A percentile compares a stretch with the other conserved stretches of the same genome.
Conservation (phyloP, 2,329 filamentous ascomycete species). For the Neonectria neomacrospora region DNA sequence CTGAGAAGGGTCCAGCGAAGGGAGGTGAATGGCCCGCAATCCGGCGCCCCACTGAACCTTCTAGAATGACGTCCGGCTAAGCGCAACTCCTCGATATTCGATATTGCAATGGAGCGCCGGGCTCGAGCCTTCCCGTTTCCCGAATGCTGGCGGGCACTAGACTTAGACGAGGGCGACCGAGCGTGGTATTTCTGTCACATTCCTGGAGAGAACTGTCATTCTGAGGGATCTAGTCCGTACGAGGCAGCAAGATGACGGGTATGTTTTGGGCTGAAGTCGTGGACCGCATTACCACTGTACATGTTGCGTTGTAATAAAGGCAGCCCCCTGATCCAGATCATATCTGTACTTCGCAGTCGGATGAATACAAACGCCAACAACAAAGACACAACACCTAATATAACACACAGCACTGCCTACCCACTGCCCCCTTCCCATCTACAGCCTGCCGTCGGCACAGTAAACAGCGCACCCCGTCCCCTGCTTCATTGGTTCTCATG, state of each 20-base stretch:
- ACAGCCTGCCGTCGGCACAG: slow-evolving; percentile 24
- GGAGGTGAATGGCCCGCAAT: background rate
- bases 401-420: slow-evolving; percentile 10
- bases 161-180: slow-evolving; percentile 31
- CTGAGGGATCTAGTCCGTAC: background rate
- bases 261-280: background rate
- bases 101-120: slow-evolving; percentile 12
- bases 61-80: slow-evolving; percentile 54
- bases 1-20: background rate
- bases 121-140: slow-evolving; percentile 21
- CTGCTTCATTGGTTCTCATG: slow-evolving; percentile 38
- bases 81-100: slow-evolving; percentile 50
- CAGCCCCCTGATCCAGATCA: slow-evolving; percentile 1
- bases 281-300: background rate
- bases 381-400: slow-evolving; percentile 8
- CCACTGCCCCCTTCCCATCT: slow-evolving; percentile 21
- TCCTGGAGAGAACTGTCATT: background rate
- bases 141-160: slow-evolving; percentile 39
- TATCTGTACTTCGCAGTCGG: slow-evolving; percentile 4
- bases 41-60: slow-evolving; percentile 57
- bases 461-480: slow-evolving; percentile 36
- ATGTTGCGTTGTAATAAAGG: background rate
- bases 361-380: slow-evolving; percentile 2
- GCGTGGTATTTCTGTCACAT: background rate
- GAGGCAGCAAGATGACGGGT: background rate